Evolutionary conservation across 2,329 filamentous ascomycete species (phyloP).

Genomic region (Hansfordia pulvinata): DNA sequence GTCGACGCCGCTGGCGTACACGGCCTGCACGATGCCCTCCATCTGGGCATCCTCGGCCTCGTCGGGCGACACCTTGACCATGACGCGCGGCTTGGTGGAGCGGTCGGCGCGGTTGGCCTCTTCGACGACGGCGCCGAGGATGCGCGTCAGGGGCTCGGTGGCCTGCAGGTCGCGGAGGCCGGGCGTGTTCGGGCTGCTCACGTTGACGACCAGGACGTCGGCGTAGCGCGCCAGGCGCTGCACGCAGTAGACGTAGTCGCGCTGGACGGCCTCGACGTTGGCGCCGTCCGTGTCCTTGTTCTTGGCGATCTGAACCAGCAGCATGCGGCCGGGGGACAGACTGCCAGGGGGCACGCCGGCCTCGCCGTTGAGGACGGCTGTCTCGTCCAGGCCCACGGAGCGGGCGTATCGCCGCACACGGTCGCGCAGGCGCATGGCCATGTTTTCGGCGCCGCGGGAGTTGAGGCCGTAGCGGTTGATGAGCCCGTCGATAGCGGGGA

Average conservation of each 20-base stretch:
- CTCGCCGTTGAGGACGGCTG: conserved; percentile 61
- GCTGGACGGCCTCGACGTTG: conserved; percentile 68
- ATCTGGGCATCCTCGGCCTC: conserved; percentile 80
- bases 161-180: conserved; percentile 80
- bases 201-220: conserved; percentile 95
- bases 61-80: conserved; percentile 97
- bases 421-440: conserved; percentile 66
- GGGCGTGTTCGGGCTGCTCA: conserved; percentile 92
- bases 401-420: conserved; percentile 68
- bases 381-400: conserved; percentile 54
- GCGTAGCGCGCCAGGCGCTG: conserved; percentile 72
- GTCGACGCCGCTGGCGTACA: conserved; percentile 75
- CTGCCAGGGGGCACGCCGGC: conserved; percentile 73
- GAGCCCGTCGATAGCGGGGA: conserved; percentile 71
- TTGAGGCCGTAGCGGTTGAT: conserved; percentile 97
- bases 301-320: conserved; percentile 92
- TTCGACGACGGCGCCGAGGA: conserved; percentile 70
- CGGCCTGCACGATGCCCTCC: conserved; percentile 74
- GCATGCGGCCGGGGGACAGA: conserved; percentile 57
- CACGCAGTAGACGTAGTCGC: conserved; percentile 84
- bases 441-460: conserved; percentile 75
- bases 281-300: conserved; percentile 83
- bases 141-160: conserved; percentile 64
- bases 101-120: conserved; percentile 59
- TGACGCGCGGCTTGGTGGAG: conserved; percentile 64